Conservation (phyloP, 495 filamentous ascomycete species). For the Haplographium delicatum region DNA sequence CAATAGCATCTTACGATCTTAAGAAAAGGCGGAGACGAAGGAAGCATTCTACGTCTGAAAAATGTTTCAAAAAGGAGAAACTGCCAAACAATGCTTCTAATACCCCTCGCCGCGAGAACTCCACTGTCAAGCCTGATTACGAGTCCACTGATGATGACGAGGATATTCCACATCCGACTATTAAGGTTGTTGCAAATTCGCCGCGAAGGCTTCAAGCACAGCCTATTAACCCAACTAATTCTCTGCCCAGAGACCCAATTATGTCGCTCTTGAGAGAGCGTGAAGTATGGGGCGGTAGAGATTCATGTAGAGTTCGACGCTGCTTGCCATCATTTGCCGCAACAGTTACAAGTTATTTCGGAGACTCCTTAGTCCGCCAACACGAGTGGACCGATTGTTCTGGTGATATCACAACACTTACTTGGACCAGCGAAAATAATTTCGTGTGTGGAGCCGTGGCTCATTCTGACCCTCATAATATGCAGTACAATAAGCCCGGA, state of each 20-base stretch:
- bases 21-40: neutral
- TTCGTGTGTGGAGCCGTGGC: conserved; percentile 65
- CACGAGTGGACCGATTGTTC: conserved; percentile 50
- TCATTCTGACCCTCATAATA: conserved; percentile 66
- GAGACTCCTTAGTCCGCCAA: conserved; percentile 39
- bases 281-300: conserved; percentile 15
- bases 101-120: no score
- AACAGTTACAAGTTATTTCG: conserved; percentile 34
- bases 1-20: neutral
- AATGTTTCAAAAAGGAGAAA: no score
- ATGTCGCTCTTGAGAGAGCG: conserved; percentile 9
- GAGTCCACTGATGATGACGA: no score
- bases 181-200: neutral
- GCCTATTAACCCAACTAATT: neutral
- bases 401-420: conserved; percentile 53
- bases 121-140: no score
- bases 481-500: conserved; percentile 77
- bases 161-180: no score
- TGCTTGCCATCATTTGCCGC: conserved; percentile 27
- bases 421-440: conserved; percentile 47
- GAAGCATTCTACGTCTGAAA: no score
- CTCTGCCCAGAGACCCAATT: neutral
- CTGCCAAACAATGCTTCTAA: no score
- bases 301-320: neutral
- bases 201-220: neutral